A percentile compares a stretch with the other conserved stretches of the same genome.
phyloP scores from a whole-genome alignment of 1,284 basidiomycete species.

The Pseudomicrostroma phylloplanum region DNA sequence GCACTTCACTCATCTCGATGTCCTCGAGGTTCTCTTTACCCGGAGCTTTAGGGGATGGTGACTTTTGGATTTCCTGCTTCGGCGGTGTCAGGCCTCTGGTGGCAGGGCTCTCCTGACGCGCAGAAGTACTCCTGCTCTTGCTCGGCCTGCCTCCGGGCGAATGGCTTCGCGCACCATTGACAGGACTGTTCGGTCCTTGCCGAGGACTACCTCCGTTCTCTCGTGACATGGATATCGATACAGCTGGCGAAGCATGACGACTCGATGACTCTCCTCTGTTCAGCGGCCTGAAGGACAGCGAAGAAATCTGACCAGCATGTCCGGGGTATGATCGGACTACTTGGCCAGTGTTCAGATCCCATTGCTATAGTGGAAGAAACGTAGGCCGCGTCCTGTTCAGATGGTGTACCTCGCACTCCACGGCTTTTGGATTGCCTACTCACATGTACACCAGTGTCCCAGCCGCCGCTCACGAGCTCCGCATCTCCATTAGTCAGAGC shows the following conservation, averaged over 20 bases:
- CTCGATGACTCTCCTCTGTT: background rate
- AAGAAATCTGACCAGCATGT: constrained; percentile 79
- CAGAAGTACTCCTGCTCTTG: no score
- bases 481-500: constrained; percentile 68
- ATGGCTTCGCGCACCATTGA: no score
- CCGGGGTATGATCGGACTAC: constrained; percentile 69
- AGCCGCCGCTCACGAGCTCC: constrained; percentile 82
- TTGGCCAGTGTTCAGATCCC: constrained; percentile 92
- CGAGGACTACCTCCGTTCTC: no score
- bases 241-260: background rate
- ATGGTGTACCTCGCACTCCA: background rate
- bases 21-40: no score
- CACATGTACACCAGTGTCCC: constrained; percentile 76
- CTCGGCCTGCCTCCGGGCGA: no score
- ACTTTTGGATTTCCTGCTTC: no score
- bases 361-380: constrained; percentile 57
- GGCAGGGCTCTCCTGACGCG: no score
- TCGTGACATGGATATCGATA: background rate
- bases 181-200: no score
- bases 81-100: no score
- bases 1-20: no score
- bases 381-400: no score
- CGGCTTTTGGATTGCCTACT: constrained; percentile 57
- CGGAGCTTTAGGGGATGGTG: no score
- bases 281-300: constrained; percentile 68